A percentile compares a stretch with the other conserved stretches of the same genome.
Evolutionary conservation across 2,329 filamentous ascomycete species (phyloP).

Genomic region (Aspergillus tamarii): DNA sequence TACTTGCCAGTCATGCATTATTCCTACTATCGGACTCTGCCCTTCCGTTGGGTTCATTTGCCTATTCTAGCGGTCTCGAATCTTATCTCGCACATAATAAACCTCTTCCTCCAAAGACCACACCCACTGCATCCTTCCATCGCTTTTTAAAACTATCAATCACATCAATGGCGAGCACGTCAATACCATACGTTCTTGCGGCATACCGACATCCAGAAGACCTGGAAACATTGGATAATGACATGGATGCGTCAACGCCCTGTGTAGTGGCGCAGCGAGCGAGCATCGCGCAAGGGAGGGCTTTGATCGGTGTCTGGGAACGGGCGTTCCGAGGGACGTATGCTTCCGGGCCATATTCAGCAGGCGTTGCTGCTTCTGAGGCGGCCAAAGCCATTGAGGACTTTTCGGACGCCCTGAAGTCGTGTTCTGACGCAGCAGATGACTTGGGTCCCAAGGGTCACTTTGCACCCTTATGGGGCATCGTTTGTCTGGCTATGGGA

Average conservation of each 20-base stretch:
- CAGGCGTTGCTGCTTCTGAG: slow-evolving; percentile 24
- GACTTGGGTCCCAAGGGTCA: slow-evolving; percentile 53
- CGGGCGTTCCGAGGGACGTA: slow-evolving; percentile 51
- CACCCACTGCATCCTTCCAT: slow-evolving; percentile 51
- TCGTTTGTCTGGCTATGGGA: slow-evolving; percentile 56
- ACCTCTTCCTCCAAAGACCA: slow-evolving; percentile 34
- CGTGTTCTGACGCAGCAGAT: slow-evolving; percentile 32
- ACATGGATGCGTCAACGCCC: slow-evolving; percentile 64
- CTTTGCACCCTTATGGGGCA: slow-evolving; percentile 64
- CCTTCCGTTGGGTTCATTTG: slow-evolving; percentile 66
- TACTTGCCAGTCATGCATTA: slow-evolving; percentile 53
- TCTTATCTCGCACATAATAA: slow-evolving; percentile 65
- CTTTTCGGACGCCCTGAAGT: slow-evolving; percentile 46
- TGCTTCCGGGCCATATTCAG: slow-evolving; percentile 16
- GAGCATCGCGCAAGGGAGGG: slow-evolving; percentile 63
- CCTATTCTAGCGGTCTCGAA: slow-evolving; percentile 66
- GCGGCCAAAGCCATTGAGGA: slow-evolving; percentile 35
- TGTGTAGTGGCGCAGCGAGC: slow-evolving; percentile 66
- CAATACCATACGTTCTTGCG: slow-evolving; percentile 62
- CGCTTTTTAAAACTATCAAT: slow-evolving; percentile 61
- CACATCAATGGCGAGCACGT: slow-evolving; percentile 60
- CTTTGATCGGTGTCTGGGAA: slow-evolving; percentile 64
- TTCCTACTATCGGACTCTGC: slow-evolving; percentile 67
- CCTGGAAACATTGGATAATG: slow-evolving; percentile 61
- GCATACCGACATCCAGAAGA: slow-evolving; percentile 55